Conservation (phyloP, 768 basidiomycete genomes). For the Tylopilus vinaceipallidus region DNA sequence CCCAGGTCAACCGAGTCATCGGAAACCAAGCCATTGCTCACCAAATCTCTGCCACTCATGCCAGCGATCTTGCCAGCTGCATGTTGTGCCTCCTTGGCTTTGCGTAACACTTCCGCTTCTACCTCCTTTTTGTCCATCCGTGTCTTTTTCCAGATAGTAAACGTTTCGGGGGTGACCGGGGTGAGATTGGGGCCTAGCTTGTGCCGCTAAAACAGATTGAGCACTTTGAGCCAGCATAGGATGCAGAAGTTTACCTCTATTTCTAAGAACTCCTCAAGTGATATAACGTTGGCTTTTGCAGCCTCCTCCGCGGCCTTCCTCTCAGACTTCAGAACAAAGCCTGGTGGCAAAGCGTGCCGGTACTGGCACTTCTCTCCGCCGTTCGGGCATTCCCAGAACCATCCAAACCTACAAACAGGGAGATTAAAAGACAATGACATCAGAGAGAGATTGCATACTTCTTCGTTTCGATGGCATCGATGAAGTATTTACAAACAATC, state of each 20-base stretch:
- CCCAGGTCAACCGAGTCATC: conserved; percentile 7
- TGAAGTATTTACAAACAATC: conserved; percentile 98
- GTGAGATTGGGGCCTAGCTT: conserved; percentile 90
- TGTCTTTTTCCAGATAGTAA: conserved; percentile 94
- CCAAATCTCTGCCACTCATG: conserved; percentile 95
- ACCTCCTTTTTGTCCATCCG: conserved; percentile 94
- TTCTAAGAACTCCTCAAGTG: conserved; percentile 95
- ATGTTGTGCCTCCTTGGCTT: conserved; percentile 77
- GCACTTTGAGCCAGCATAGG: background rate
- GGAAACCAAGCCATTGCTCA: conserved; percentile 35
- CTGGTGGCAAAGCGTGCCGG: conserved; percentile 92
- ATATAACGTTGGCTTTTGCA: conserved; percentile 85
- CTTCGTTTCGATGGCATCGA: conserved; percentile 91
- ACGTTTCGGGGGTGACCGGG: conserved; percentile 88
- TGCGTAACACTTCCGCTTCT: conserved; percentile 76
- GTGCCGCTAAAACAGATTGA: conserved; percentile 63
- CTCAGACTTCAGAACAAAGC: conserved; percentile 93
- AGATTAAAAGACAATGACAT: background rate
- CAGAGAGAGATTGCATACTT: conserved; percentile 45
- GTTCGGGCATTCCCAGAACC: conserved; percentile 95
- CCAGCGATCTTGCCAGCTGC: conserved; percentile 89
- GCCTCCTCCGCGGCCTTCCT: conserved; percentile 89
- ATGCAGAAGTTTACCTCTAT: conserved; percentile 70
- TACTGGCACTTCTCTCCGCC: conserved; percentile 87
- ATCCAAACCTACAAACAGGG: conserved; percentile 60